These are phyloP conservation scores for thale cress (Arabidopsis thaliana) DNA, from an alignment of 345 rosid genomes.

Conservation along the genomic window DNA sequence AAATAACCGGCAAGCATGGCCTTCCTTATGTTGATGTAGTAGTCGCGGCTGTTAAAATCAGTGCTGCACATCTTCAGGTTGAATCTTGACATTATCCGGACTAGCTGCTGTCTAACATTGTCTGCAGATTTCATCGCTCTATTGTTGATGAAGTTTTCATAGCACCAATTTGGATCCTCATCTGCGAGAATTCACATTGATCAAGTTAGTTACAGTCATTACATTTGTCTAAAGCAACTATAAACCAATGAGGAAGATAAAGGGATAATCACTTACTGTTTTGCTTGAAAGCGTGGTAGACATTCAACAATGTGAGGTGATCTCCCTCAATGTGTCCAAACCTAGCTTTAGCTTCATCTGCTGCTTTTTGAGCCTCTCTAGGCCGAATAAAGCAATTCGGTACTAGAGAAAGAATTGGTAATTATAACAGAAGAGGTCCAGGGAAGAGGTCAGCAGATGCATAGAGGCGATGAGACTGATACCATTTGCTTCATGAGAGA, in stretches of 20 bases:
- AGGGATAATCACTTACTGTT: slow-evolving; percentile 60
- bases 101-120: slow-evolving; percentile 96
- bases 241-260: background rate
- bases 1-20: slow-evolving; percentile 90
- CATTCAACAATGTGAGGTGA: slow-evolving; percentile 93
- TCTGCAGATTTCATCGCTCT: slow-evolving; percentile 91
- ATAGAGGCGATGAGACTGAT: slow-evolving; percentile 93
- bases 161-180: slow-evolving; percentile 96
- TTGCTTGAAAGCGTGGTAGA: slow-evolving; percentile 94
- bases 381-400: slow-evolving; percentile 99
- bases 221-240: background rate
- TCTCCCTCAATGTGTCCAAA: slow-evolving; percentile 99
- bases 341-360: slow-evolving; percentile 98
- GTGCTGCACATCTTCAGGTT: slow-evolving; percentile 92
- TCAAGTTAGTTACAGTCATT: background rate
- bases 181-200: slow-evolving; percentile 50
- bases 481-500: slow-evolving; percentile 95
- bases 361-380: slow-evolving; percentile 99
- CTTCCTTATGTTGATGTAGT: slow-evolving; percentile 91
- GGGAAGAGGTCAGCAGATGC: slow-evolving; percentile 99
- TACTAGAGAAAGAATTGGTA: slow-evolving; percentile 95
- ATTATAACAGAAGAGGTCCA: slow-evolving; percentile 99
- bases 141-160: slow-evolving; percentile 85
- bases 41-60: slow-evolving; percentile 87
- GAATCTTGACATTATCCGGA: slow-evolving; percentile 86